Evolutionary conservation across 371 early-diverging fungal genomes (phyloP).

Genomic region (Entomophthora muscae): DNA sequence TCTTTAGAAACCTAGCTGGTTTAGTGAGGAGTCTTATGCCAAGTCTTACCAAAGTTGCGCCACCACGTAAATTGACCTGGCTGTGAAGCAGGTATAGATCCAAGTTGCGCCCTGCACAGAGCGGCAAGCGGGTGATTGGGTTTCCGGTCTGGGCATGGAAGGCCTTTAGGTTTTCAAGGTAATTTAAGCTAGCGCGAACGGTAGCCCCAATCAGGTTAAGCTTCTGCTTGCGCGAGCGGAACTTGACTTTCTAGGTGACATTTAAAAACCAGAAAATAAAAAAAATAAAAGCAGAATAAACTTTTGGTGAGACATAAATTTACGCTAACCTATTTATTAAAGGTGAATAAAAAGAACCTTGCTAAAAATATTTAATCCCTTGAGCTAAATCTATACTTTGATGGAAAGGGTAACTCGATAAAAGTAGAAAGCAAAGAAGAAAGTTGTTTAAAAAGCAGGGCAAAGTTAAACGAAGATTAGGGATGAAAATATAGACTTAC

Average conservation of each 20-base stretch:
- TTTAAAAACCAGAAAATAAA: too few relatives aligned
- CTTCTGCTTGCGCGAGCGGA: conserved; percentile 72
- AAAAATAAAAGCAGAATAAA: too few relatives aligned
- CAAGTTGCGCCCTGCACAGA: conserved; percentile 63
- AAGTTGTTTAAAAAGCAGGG: too few relatives aligned
- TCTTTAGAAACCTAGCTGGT: conserved; percentile 37
- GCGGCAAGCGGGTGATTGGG: conserved; percentile 40
- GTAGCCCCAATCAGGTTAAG: conserved; percentile 81
- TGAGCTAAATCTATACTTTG: too few relatives aligned
- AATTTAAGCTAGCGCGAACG: conserved; percentile 70
- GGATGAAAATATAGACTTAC: too few relatives aligned
- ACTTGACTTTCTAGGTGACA: conserved; percentile 73
- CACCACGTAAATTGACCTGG: conserved; percentile 64
- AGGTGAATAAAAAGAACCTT: too few relatives aligned
- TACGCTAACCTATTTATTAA: too few relatives aligned
- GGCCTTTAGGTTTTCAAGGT: conserved; percentile 74
- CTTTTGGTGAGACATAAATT: too few relatives aligned
- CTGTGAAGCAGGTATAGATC: conserved; percentile 67
- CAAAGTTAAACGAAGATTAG: too few relatives aligned
- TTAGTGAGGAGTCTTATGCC: neutral
- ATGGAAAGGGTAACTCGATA: too few relatives aligned
- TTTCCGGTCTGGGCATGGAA: conserved; percentile 69
- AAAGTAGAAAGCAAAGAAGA: too few relatives aligned
- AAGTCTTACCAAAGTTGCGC: conserved; percentile 35
- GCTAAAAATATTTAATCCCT: too few relatives aligned